These are phyloP conservation scores for Nemania diffusa DNA, from an alignment of 2,329 filamentous ascomycete genomes.

Conservation along the genomic window DNA sequence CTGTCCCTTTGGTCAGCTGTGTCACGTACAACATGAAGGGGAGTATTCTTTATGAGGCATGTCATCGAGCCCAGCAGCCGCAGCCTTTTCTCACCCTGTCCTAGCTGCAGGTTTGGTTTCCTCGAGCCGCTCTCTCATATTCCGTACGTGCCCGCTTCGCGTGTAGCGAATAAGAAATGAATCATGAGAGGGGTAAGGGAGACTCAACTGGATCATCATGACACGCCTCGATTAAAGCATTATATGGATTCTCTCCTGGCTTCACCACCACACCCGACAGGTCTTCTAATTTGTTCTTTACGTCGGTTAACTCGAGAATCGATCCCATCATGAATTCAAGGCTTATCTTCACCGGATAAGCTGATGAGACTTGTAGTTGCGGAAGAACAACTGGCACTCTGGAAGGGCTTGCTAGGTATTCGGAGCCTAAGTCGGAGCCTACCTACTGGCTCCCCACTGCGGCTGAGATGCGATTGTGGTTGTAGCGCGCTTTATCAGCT, in stretches of 20 bases:
- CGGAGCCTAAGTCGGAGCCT: background rate
- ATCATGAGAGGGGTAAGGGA: slow-evolving; percentile 19
- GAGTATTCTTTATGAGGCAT: background rate
- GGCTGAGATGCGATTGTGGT: slow-evolving; percentile 17
- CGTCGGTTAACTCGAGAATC: slow-evolving; percentile 54
- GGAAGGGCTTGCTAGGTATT: background rate
- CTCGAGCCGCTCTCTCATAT: no score
- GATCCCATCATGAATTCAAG: slow-evolving; percentile 48
- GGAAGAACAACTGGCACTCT: background rate
- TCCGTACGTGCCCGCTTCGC: background rate
- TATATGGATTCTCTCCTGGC: slow-evolving; percentile 77
- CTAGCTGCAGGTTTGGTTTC: background rate
- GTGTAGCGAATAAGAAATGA: background rate
- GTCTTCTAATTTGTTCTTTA: slow-evolving; percentile 64
- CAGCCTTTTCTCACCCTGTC: background rate
- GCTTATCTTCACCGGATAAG: background rate
- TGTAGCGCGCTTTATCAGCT: background rate
- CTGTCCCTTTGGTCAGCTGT: slow-evolving; percentile 53
- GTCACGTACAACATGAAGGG: background rate
- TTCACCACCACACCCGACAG: slow-evolving; percentile 61
- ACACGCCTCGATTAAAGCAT: slow-evolving; percentile 75
- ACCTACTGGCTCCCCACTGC: slow-evolving; percentile 8
- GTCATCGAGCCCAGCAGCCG: background rate
- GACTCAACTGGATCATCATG: slow-evolving; percentile 71
- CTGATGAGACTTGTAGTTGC: background rate